Evolutionary conservation across 495 filamentous ascomycete genomes (phyloP).

Genomic region (Gamarada debralockiae): DNA sequence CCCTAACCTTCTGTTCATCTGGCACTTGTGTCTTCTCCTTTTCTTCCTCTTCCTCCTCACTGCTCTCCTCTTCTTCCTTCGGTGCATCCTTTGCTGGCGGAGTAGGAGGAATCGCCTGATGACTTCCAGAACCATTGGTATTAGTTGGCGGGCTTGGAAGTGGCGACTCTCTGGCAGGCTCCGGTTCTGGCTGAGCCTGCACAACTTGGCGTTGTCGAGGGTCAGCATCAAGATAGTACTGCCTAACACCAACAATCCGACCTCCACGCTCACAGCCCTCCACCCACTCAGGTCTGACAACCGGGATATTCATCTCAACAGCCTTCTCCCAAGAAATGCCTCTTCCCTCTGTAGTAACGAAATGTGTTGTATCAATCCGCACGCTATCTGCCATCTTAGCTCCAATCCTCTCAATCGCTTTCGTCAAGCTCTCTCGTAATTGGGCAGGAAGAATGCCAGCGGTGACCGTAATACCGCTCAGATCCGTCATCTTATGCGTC

Average conservation of each 20-base stretch:
- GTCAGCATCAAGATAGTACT: constrained; percentile 92
- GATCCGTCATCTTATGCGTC: constrained; percentile 98
- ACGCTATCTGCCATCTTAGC: constrained; percentile 89
- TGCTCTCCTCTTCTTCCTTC: constrained; percentile 26
- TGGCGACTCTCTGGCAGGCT: constrained; percentile 17
- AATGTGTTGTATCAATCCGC: constrained; percentile 96
- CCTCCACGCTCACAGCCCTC: constrained; percentile 91
- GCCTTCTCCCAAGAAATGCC: constrained; percentile 92
- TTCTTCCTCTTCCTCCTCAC: constrained; percentile 30
- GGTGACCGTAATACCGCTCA: constrained; percentile 93
- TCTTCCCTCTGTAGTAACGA: constrained; percentile 94
- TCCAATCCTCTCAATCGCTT: constrained; percentile 81
- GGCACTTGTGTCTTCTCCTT: constrained; percentile 30
- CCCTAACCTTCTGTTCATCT: constrained; percentile 53
- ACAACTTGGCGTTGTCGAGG: constrained; percentile 36
- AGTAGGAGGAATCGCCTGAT: constrained; percentile 22
- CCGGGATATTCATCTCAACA: constrained; percentile 95
- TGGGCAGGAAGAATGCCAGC: constrained; percentile 78
- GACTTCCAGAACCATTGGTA: constrained; percentile 22
- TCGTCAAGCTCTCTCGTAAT: constrained; percentile 66
- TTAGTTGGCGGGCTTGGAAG: constrained; percentile 6
- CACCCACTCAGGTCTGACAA: constrained; percentile 97
- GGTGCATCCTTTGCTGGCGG: constrained; percentile 26
- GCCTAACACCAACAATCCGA: constrained; percentile 87
- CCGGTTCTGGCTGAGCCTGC: constrained; percentile 25